Evolutionary conservation across 164 flowering plant genomes (phyloP), one percentile per base, ranked within the genome.

Genomic region (Chloranthus sessilifolius): DNA sequence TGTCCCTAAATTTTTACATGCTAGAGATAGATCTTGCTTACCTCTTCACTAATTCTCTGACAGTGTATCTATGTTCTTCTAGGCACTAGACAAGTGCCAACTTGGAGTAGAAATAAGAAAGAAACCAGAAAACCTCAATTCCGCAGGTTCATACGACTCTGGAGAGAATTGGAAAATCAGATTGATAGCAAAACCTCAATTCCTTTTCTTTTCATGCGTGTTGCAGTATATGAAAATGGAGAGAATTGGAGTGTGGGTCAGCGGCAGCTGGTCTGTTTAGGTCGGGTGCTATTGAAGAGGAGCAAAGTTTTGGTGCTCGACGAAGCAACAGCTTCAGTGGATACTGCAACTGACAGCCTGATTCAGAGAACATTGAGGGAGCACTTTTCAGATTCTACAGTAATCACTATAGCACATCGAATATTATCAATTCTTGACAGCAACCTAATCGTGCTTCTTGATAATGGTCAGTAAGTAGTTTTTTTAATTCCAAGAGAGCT

Each of bases 51-150:
- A n/a, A n/a, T n/a, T n/a, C n/a, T n/a, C 22, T 22, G 28, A 19
- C 34, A 16, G 16, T 22, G 25, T 22, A 44, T 15, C 14, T 25
- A n/a, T 24, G 33, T 36, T 5, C 47, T 50, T 57, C 55, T 34
- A 86, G 92, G 92, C 78, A 53, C 66, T 88, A 36, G 89, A 82
- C 28, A 84, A 68, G 54, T 87, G 96, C 58, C 90, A 87, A 59
- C 83, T 87, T 50, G 90, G 84, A 25, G 88, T 82, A 57, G 85
- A 76, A 68, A 83, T 87, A 3, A 59, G 88, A 50, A 78, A 60
- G 50, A 84, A 84, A 50, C 78, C 80, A 30, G 76, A 63, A 16
- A 84, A 76, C 51, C 82, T 88, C 2, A 81, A 82, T 53, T 77
- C 84, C 1, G n/a, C 70, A 70, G 94, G 94, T 88, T 38, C 31